Percentiles rank a stretch among this genome's conserved stretches.
phyloP scores from a whole-genome alignment of 2,329 filamentous ascomycete species.

The Colletotrichum caudatum region DNA sequence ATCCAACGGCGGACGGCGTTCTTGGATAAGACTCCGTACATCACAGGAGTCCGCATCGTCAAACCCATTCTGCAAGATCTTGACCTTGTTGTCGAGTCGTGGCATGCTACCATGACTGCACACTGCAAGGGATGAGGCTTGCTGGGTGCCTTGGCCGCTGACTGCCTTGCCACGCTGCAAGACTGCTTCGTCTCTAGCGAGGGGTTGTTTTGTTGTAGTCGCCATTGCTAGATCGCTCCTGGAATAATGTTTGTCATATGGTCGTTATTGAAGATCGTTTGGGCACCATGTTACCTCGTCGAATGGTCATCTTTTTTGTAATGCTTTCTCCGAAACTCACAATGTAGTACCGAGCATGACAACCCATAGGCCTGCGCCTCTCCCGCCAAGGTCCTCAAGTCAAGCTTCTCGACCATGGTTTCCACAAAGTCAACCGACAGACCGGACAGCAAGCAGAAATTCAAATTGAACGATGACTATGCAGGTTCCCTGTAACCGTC shows the following conservation, averaged over 20 bases:
- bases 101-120: not conserved
- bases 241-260: not conserved
- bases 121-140: not conserved
- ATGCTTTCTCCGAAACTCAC: constrained; percentile 1
- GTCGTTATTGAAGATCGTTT: not conserved
- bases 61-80: constrained; percentile 14
- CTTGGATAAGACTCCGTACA: constrained; percentile 1
- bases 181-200: too few species aligned
- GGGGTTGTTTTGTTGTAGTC: not conserved
- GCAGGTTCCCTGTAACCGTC: constrained; percentile 13
- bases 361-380: not conserved
- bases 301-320: too few species aligned
- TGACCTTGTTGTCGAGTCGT: constrained; percentile 7
- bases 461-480: constrained; percentile 13
- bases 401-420: not conserved
- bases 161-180: not conserved
- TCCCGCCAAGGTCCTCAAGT: not conserved
- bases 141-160: not conserved
- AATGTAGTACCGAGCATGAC: not conserved
- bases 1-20: not conserved
- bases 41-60: not conserved
- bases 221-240: not conserved
- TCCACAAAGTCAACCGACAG: not conserved
- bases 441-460: not conserved
- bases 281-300: not conserved